Base-by-base conservation (phyloP, 768 basidiomycete genomes). In the Tephrocybe rancida region DNA sequence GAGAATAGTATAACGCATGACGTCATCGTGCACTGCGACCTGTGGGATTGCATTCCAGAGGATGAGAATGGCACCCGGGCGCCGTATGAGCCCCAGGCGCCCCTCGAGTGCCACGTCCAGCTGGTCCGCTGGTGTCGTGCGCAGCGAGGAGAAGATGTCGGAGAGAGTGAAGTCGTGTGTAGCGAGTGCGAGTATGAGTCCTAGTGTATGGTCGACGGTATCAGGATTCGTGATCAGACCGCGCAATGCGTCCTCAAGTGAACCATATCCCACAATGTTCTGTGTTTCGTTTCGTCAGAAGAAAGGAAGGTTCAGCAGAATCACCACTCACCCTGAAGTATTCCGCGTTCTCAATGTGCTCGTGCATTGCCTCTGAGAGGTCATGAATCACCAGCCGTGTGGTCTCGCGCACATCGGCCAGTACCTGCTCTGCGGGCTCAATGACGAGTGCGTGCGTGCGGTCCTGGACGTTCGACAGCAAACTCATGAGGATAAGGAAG, bases 401-500 rank as follows among this genome's bases (percentile, higher is more conserved):
- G 49, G 75, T 81, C 54, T 88, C 82, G 16, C 81, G 67, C 2
- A 74, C 70, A 53, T 77, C 72, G 24, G 60, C 58, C 32, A 74
- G 59, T 22, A 68, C 61, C 50, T 70, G 67, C 32, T 74, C 73
- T 54, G 76, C 74, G 4, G 71, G 70, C 42, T 73, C 73, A 3
- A 69, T 64, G 1, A 74, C 66, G 2, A 70, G 61, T 8, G 56
- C 63, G 18, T 67, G 59, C 27, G 67, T 58, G 29, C 66, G 60
- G 22, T 73, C 71, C 48, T 78, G 67, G 0, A 88, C 68, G 0
- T 82, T 83, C 1, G 89, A 87, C 3, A 94, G 73, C 26, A 88
- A 77, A 60, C 83, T 88, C 70, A 92, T 84, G 27, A 92, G 71
- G 9, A 84, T 80, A 18, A 92, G 73, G 64, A 92, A 92, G 0